Conservation (phyloP, 208 protist species). For the Leishmania tropica region DNA sequence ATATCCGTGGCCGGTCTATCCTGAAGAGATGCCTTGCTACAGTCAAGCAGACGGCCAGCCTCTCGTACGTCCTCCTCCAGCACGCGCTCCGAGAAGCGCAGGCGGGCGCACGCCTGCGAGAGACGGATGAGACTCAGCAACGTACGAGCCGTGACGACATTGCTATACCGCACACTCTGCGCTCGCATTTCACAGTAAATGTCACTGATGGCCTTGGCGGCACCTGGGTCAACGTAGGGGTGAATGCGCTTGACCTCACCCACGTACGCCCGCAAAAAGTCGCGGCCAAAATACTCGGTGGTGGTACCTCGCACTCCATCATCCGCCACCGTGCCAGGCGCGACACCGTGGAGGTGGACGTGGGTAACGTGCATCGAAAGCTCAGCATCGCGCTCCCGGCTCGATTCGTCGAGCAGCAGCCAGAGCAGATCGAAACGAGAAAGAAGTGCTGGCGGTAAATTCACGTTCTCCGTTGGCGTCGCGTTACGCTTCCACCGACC, state of each 20-base stretch:
- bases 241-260: slow-evolving; percentile 85
- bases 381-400: slow-evolving; percentile 89
- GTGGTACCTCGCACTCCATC: slow-evolving; percentile 42
- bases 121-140: slow-evolving; percentile 96
- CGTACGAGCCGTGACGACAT: slow-evolving; percentile 85
- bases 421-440: slow-evolving; percentile 98
- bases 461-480: slow-evolving; percentile 97
- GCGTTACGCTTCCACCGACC: slow-evolving; percentile 95
- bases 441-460: slow-evolving; percentile 97
- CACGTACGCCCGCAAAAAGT: slow-evolving; percentile 88
- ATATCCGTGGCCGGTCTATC: slow-evolving; percentile 50
- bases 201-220: slow-evolving; percentile 79
- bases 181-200: slow-evolving; percentile 93
- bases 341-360: slow-evolving; percentile 84
- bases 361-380: slow-evolving; percentile 95
- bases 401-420: slow-evolving; percentile 90
- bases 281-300: slow-evolving; percentile 78
- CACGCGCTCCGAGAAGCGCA: slow-evolving; percentile 88
- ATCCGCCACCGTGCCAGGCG: slow-evolving; percentile 63
- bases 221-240: slow-evolving; percentile 73
- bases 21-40: slow-evolving; percentile 85
- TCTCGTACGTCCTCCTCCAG: slow-evolving; percentile 89
- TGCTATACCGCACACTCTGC: slow-evolving; percentile 75
- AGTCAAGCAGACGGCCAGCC: slow-evolving; percentile 87
- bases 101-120: slow-evolving; percentile 89